Conservation (phyloP, 306 rosid species). For the Begonia peltatifolia region DNA sequence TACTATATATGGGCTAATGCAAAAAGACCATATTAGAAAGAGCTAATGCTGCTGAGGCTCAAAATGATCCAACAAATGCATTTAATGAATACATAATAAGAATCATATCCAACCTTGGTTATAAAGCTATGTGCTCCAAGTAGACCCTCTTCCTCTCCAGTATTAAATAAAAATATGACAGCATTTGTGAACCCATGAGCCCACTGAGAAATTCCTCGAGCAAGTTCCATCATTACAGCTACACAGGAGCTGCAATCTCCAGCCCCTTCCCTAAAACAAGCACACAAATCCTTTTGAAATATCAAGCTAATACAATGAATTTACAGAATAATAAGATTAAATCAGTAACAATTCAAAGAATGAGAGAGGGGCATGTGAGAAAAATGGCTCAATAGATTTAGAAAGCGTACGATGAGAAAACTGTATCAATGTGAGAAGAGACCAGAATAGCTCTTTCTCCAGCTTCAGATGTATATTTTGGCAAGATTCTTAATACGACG, state of each 20-base stretch:
- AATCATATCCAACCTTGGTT: slow-evolving; percentile 54
- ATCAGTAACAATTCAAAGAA: no score
- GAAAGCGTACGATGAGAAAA: slow-evolving; percentile 75
- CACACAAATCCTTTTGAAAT: neutral
- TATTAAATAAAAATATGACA: slow-evolving; percentile 83
- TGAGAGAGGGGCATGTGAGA: no score
- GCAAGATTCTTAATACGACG: slow-evolving; percentile 53
- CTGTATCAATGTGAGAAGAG: slow-evolving; percentile 92
- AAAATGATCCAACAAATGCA: no score
- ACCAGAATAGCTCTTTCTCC: slow-evolving; percentile 69
- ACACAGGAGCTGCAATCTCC: slow-evolving; percentile 97
- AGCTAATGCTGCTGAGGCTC: no score
- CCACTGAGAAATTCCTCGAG: slow-evolving; percentile 95
- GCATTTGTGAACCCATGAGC: slow-evolving; percentile 80
- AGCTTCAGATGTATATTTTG: slow-evolving; percentile 61
- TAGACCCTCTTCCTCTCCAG: slow-evolving; percentile 97
- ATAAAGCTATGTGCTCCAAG: slow-evolving; percentile 95
- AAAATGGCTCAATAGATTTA: slow-evolving; percentile 9
- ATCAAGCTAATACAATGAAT: no score
- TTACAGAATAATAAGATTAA: no score
- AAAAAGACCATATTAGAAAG: no score
- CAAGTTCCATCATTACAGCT: slow-evolving; percentile 91
- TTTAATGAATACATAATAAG: slow-evolving; percentile 8
- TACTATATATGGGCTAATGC: no score
- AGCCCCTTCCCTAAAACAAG: slow-evolving; percentile 77